A percentile compares a stretch with the other conserved stretches of the same genome.
Evolutionary conservation across 768 basidiomycete species (phyloP).

Genomic region (Phanerochaete sordida): DNA sequence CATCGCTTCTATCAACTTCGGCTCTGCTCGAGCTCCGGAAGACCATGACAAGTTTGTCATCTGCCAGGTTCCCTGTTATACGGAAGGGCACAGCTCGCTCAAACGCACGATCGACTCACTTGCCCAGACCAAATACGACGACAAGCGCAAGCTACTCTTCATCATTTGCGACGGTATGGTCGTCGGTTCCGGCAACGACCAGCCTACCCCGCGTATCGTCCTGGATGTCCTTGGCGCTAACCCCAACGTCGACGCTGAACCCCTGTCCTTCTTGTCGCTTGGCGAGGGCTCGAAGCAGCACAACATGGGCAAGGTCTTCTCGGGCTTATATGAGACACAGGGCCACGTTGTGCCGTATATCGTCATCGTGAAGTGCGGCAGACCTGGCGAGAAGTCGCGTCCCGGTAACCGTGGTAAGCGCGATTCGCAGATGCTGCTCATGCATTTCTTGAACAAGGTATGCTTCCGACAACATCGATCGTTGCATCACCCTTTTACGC

Average conservation of each 20-base stretch:
- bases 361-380: constrained; percentile 90
- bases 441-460: constrained; percentile 98
- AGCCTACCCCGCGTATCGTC: constrained; percentile 93
- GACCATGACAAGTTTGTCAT: constrained; percentile 97
- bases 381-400: constrained; percentile 87
- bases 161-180: constrained; percentile 98
- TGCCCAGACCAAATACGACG: constrained; percentile 93
- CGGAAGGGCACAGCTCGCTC: constrained; percentile 87
- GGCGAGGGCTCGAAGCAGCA: constrained; percentile 96
- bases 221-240: constrained; percentile 95
- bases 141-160: constrained; percentile 93
- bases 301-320: constrained; percentile 98
- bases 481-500: not conserved
- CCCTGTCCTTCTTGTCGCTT: constrained; percentile 88
- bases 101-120: constrained; percentile 90
- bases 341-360: constrained; percentile 97
- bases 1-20: constrained; percentile 85
- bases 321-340: constrained; percentile 88
- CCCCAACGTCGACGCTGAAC: constrained; percentile 90
- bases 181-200: constrained; percentile 94
- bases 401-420: constrained; percentile 99
- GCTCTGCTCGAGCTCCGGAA: constrained; percentile 76
- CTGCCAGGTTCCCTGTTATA: constrained; percentile 98
- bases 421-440: constrained; percentile 93
- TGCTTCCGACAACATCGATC: constrained; percentile 12